phyloP scores from a whole-genome alignment of 169 alveolate genomes.

The Eimeria praecox region DNA sequence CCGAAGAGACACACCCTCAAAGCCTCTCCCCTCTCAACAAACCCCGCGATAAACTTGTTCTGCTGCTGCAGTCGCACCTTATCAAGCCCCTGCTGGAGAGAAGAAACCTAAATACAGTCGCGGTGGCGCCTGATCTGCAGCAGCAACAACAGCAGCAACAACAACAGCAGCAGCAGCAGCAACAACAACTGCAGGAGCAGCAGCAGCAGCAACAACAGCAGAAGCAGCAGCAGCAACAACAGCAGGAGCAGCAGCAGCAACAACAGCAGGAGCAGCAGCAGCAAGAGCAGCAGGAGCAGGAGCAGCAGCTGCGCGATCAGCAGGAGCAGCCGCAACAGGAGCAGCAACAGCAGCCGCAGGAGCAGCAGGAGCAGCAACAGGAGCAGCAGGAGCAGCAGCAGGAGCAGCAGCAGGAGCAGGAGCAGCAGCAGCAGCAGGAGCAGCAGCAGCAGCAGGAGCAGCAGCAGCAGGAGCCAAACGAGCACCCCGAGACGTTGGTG shows the following conservation, averaged over 20 bases:
- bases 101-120: not conserved
- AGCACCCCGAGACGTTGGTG: conserved; percentile 6
- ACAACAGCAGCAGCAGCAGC: not conserved
- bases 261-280: not conserved
- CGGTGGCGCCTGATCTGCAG: not conserved
- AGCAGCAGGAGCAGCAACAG: not conserved
- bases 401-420: too few species aligned
- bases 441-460: not conserved
- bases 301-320: not conserved
- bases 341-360: not conserved
- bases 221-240: not conserved
- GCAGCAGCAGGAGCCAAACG: not conserved
- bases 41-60: conserved; percentile 36
- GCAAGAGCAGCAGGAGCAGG: not conserved
- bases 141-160: not conserved
- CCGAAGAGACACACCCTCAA: not conserved
- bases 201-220: not conserved
- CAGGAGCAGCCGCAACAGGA: not conserved
- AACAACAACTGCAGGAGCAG: not conserved
- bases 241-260: not conserved
- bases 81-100: conserved; percentile 9
- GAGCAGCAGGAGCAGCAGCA: too few species aligned
- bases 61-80: conserved; percentile 32
- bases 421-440: too few species aligned
- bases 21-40: not conserved